Percentiles rank a stretch among this genome's conserved stretches.
Evolutionary conservation across 2,329 filamentous ascomycete genomes (phyloP).

Genomic region (Talaromyces sp.): DNA sequence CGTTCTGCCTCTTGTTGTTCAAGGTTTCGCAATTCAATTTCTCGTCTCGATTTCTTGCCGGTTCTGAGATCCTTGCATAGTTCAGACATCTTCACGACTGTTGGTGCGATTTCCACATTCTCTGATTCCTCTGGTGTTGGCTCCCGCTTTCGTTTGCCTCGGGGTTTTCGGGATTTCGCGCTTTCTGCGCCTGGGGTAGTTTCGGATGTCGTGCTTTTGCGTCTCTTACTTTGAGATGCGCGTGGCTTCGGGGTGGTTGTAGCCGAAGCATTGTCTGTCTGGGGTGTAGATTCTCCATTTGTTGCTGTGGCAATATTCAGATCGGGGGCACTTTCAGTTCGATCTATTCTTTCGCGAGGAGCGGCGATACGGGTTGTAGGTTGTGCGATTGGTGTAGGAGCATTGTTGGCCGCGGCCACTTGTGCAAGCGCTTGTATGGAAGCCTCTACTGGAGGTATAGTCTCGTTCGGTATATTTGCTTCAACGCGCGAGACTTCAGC

Average conservation of each 20-base stretch:
- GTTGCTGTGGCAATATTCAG: background rate
- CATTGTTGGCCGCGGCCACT: background rate
- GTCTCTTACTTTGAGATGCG: constrained; percentile 29
- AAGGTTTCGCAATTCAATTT: constrained; percentile 57
- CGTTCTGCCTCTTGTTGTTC: constrained; percentile 55
- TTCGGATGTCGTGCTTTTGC: constrained; percentile 28
- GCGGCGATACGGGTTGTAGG: background rate
- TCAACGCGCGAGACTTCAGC: background rate
- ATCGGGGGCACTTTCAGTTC: background rate
- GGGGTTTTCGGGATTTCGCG: constrained; percentile 28
- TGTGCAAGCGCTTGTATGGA: constrained; percentile 6
- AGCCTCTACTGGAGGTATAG: background rate
- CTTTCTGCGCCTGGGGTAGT: constrained; percentile 16
- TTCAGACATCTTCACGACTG: constrained; percentile 58
- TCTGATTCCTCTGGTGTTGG: constrained; percentile 51
- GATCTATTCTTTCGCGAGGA: background rate
- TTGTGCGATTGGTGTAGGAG: background rate
- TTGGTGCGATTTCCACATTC: constrained; percentile 52
- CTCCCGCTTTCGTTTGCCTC: constrained; percentile 38
- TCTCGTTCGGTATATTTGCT: background rate
- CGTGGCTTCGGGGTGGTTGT: constrained; percentile 25
- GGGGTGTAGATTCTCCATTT: background rate
- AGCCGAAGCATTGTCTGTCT: background rate
- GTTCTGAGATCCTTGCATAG: constrained; percentile 54
- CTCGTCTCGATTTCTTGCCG: constrained; percentile 58